Base-by-base conservation (phyloP, 2,329 filamentous ascomycete species). In the Aspergillus novoparasiticus region DNA sequence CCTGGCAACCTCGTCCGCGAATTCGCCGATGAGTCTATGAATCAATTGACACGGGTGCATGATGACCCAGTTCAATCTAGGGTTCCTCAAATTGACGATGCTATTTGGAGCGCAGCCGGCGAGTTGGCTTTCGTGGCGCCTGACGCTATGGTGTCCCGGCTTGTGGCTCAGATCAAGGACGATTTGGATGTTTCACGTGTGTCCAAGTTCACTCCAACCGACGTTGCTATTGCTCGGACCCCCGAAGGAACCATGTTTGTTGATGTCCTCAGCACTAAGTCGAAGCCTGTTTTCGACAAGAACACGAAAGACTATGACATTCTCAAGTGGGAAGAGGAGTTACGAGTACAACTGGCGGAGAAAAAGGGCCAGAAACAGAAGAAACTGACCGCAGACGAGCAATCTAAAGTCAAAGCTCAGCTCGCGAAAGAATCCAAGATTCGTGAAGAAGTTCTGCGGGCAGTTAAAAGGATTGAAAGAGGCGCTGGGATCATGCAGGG, bases 291-390 rank as follows among this genome's bases (percentile, higher is more conserved):
- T 2, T 88, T 93, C 3, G 90, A 93, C 79, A 98, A 97, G 80
- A 97, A 93, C 72, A 90, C 88, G 56, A 97, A 96, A 76, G 95
- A 98, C 75, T 97, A 97, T 71, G 93, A 99, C 71, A 96, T 93
- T 1, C 79, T 97, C 46, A 97, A 97, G 78, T 99, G 96, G 95
- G 95, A 99, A 78, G 91, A 94, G 75, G 95, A 99, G 67, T 84
- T 99, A 9, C 86, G 94, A 62, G 85, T 88, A 45, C 93, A 97
- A 71, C 80, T 99, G 46, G 93, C 94, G n/a, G 86, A 92, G 74
- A 99, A 98, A 82, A 97, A 94, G 77, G 94, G 94, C 1, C 77
- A 80, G 53, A 87, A 91, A 64, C 88, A 93, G 71, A 94, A 93
- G 81, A 99, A 97, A 79, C 87, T 98, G 11, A 95, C 92, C 0